Percentiles rank a stretch among this genome's conserved stretches.
phyloP scores from a whole-genome alignment of 1,284 basidiomycete species.

The Neonothopanus nambi region DNA sequence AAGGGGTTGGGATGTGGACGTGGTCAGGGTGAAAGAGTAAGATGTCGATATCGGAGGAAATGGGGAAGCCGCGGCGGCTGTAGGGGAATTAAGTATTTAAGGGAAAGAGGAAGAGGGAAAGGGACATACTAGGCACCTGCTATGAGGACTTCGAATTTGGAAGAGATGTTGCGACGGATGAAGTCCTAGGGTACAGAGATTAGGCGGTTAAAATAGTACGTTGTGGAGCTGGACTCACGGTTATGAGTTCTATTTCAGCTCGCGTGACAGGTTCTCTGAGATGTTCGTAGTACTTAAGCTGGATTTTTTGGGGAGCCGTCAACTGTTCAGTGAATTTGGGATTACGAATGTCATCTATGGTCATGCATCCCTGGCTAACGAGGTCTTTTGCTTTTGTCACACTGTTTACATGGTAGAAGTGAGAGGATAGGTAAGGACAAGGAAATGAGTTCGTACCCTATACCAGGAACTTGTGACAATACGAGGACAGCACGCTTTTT shows the following conservation, averaged over 20 bases:
- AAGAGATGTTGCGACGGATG: conserved; percentile 17
- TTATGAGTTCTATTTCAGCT: conserved; percentile 41
- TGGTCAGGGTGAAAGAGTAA: conserved; percentile 45
- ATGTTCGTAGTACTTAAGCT: conserved; percentile 39
- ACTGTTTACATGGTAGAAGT: too few species aligned
- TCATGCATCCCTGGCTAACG: conserved; percentile 38
- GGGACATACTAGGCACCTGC: conserved; percentile 41
- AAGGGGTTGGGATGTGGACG: conserved; percentile 36
- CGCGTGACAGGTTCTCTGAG: conserved; percentile 35
- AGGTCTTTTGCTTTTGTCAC: conserved; percentile 40
- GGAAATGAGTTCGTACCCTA: conserved; percentile 26
- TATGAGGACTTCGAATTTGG: conserved; percentile 45
- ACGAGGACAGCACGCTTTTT: conserved; percentile 13
- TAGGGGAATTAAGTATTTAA: too few species aligned
- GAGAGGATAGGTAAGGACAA: too few species aligned
- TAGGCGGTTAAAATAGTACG: too few species aligned
- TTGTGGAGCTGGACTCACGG: conserved; percentile 28
- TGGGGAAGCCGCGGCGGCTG: conserved; percentile 38
- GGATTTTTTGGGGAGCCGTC: conserved; percentile 33
- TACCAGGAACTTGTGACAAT: conserved; percentile 29
- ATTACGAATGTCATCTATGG: conserved; percentile 10
- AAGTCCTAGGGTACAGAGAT: neutral
- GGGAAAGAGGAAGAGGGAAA: too few species aligned
- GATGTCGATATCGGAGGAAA: conserved; percentile 39
- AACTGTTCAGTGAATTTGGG: conserved; percentile 40